Base-by-base conservation (phyloP, 2,329 filamentous ascomycete genomes). In the Ramularia endophylla region DNA sequence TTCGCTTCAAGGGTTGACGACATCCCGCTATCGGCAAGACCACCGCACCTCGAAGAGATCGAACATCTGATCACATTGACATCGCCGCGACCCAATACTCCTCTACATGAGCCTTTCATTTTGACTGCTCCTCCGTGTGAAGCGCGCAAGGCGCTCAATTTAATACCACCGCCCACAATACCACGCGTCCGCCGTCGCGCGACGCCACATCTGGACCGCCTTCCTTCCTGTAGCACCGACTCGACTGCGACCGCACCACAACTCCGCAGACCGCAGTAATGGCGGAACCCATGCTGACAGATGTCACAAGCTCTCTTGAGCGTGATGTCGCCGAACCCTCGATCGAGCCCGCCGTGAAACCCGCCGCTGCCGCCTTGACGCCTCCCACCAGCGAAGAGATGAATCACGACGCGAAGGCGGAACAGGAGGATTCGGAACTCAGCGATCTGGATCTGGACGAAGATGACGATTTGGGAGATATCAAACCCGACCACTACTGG, bases 401-500 rank as follows among this genome's bases (percentile, higher is more conserved):
- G 61, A 62, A 63, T 36, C 43, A 57, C 34, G 48, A 60, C 29
- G 63, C 64, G 43, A 70, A 70, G 57, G 50, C 55, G 32, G 55
- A 61, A 43, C 61, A 61, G 19, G 62, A 68, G 49, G 68, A 68
- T 38, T 70, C 68, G 12, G 69, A 72, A 48, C 55, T 72, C 29
- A 70, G 69, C 40, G 70, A 73, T 32, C 47, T 72, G 33, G 68
- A 72, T 37, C 59, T 65, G 51, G 58, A 60, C 38, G 67, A 71
- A 33, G 65, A 68, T 43, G 65, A 65, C 38, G 59, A 64, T 30
- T 44, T 72, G 29, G 70, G 74, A 41, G 75, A 78, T 34, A 83
- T 87, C 54, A 81, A 85, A 54, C 85, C 84, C 53, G 85, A 92
- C 20, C 32, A 20, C 20, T 17, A 34, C 17, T 34, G 16, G 17